phyloP scores from a whole-genome alignment of 2,329 filamentous ascomycete genomes.

The Akanthomyces uredinophilus region DNA sequence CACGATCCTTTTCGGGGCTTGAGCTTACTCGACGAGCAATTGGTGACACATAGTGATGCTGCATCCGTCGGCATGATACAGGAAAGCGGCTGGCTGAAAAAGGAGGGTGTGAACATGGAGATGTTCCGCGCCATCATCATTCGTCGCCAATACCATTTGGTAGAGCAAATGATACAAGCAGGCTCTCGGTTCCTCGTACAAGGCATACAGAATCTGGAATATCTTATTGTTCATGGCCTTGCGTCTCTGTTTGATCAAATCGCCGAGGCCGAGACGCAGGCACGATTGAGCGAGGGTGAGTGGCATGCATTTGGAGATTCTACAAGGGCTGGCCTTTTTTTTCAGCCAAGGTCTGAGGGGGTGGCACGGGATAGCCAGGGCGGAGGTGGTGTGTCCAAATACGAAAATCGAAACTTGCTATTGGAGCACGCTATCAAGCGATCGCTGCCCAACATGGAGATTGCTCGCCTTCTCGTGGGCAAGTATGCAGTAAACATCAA shows the following conservation, averaged over 20 bases:
- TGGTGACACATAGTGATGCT: not conserved
- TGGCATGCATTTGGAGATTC: slow-evolving; percentile 7
- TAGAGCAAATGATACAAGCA: not conserved
- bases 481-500: slow-evolving; percentile 11
- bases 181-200: not conserved
- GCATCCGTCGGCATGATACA: not conserved
- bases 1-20: not conserved
- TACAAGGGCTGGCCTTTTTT: slow-evolving; percentile 1
- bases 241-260: not conserved
- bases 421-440: not conserved
- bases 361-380: not conserved
- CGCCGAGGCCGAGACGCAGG: not conserved
- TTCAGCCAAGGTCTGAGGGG: not conserved
- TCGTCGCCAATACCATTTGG: slow-evolving; percentile 4
- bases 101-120: not conserved
- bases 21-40: not conserved
- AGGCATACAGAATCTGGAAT: not conserved
- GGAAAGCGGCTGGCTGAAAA: not conserved
- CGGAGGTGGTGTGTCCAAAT: too few species aligned
- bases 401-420: not conserved
- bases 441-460: slow-evolving; percentile 6
- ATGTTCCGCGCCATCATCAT: not conserved
- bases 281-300: not conserved
- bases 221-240: not conserved
- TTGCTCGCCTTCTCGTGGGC: slow-evolving; percentile 5